phyloP scores from a whole-genome alignment of 257 asterid species.

The Solanum pimpinellifolium region DNA sequence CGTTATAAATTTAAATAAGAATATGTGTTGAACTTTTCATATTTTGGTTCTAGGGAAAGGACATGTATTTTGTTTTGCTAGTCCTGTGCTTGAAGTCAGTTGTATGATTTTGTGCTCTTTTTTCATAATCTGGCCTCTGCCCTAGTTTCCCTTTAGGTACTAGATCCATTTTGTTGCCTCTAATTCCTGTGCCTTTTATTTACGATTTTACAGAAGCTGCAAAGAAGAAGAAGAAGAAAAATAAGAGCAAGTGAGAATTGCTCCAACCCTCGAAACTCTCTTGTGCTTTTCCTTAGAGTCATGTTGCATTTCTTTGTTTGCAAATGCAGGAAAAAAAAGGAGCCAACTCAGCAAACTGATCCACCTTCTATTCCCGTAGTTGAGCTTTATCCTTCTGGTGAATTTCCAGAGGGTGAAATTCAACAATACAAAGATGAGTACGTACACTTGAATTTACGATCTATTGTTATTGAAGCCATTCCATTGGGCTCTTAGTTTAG shows the following conservation, averaged over 20 bases:
- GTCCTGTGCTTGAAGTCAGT: not conserved
- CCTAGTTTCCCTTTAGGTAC: not conserved
- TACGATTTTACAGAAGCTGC: constrained; percentile 52
- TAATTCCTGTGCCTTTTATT: constrained; percentile 3
- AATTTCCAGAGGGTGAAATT: constrained; percentile 98
- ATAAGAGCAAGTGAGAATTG: constrained; percentile 71
- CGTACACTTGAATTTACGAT: constrained; percentile 8
- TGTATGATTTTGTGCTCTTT: not conserved
- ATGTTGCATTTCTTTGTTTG: not conserved
- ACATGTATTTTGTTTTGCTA: not conserved
- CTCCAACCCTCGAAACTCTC: not conserved
- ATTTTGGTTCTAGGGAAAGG: not conserved
- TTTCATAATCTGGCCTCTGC: not conserved
- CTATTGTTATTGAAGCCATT: not conserved
- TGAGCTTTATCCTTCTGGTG: constrained; percentile 82
- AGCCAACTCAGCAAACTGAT: constrained; percentile 67
- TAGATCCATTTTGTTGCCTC: not conserved
- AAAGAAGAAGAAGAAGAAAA: constrained; percentile 94
- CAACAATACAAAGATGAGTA: constrained; percentile 94
- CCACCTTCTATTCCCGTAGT: constrained; percentile 80
- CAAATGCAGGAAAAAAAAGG: constrained; percentile 74
- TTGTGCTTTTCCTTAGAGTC: not conserved
- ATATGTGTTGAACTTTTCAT: not conserved
- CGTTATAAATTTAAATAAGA: not conserved
- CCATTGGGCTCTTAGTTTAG: not conserved